A percentile compares a stretch with the other conserved stretches of the same genome.
Evolutionary conservation across 2,329 filamentous ascomycete genomes (phyloP).

Genomic region (Cladosporium phlei): DNA sequence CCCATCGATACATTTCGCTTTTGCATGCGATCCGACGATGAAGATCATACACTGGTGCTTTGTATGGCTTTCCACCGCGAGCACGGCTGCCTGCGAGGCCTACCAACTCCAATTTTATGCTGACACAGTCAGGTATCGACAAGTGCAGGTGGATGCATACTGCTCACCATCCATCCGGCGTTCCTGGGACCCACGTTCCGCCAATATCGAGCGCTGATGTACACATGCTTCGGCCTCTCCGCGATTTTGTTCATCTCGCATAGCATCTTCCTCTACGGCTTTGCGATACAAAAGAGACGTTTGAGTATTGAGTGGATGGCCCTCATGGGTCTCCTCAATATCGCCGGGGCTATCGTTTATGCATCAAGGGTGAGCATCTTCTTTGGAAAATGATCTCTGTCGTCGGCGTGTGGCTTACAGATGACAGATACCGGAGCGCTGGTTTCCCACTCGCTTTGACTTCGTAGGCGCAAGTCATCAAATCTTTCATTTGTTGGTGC

Average conservation of each 20-base stretch:
- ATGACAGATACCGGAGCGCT: conserved; percentile 15
- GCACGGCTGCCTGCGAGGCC: not conserved
- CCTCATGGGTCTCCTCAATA: conserved; percentile 16
- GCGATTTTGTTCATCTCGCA: conserved; percentile 17
- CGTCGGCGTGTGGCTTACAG: not conserved
- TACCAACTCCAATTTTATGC: not conserved
- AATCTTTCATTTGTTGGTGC: conserved; percentile 19
- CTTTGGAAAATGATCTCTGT: not conserved
- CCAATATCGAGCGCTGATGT: conserved; percentile 16
- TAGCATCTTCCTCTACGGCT: conserved; percentile 17
- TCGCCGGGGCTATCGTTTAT: conserved; percentile 16
- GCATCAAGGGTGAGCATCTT: conserved; percentile 14
- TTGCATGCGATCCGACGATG: conserved; percentile 13
- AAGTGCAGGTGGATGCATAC: conserved; percentile 16
- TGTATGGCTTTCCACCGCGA: conserved; percentile 9
- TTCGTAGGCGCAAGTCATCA: conserved; percentile 20
- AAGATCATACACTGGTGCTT: conserved; percentile 15
- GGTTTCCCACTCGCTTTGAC: conserved; percentile 17
- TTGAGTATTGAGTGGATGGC: conserved; percentile 18
- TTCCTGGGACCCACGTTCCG: conserved; percentile 16
- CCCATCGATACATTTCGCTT: conserved; percentile 18
- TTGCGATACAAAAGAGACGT: conserved; percentile 12
- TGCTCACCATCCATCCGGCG: conserved; percentile 16
- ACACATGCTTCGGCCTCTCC: conserved; percentile 17
- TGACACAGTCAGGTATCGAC: conserved; percentile 11